Evolutionary conservation across 2,329 filamentous ascomycete genomes (phyloP), one percentile per base, ranked within the genome.

Genomic region (Verticillium zaregamsianum): DNA sequence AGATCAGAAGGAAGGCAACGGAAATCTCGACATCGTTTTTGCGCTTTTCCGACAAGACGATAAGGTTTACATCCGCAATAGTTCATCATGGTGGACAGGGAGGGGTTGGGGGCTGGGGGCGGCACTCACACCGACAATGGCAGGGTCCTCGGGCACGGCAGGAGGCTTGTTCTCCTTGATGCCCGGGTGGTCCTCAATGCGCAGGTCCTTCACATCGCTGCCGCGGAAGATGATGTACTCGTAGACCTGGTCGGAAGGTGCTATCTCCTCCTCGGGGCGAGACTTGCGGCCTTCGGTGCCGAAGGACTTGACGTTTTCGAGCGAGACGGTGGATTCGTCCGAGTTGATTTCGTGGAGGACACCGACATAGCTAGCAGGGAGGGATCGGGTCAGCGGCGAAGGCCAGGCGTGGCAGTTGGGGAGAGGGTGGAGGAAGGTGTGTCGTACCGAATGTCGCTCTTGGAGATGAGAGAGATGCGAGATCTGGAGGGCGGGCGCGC

Each of bases 1-100:
- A 17, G 72, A 88, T 97, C 93, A 97, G 93, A 97, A 97, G 93
- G 93, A 97, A 97, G 93, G 93, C 93, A 97, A 97, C 93, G 93
- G 93, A 97, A 89, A 59, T 90, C 89, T 97, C 93, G 89, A 96
- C 93, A 97, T 82, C 85, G 85, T 90, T 81, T 87, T 88, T 96
- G 93, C 93, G 92, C 92, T 90, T 90, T 90, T 90, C 90, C 90
- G 89, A 87, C 84, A 86, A 86, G 82, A 83, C 74, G 64, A 66
- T 66, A 86, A 84, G 79, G 79, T 96, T 96, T 92, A 95, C 92
- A 97, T 97, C 93, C 93, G 93, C 85, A 90, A 91, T 96, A 80
- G 80, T 95, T 96, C 91, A 92, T 97, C 93, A 97, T 87, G 61
- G 62, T 57, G 57, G 62, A 55, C 39, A 63, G 66, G 61, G 62